Percentiles rank a stretch among this genome's conserved stretches.
phyloP scores from a whole-genome alignment of 2,329 filamentous ascomycete genomes.

The Sphaerulina populicola region DNA sequence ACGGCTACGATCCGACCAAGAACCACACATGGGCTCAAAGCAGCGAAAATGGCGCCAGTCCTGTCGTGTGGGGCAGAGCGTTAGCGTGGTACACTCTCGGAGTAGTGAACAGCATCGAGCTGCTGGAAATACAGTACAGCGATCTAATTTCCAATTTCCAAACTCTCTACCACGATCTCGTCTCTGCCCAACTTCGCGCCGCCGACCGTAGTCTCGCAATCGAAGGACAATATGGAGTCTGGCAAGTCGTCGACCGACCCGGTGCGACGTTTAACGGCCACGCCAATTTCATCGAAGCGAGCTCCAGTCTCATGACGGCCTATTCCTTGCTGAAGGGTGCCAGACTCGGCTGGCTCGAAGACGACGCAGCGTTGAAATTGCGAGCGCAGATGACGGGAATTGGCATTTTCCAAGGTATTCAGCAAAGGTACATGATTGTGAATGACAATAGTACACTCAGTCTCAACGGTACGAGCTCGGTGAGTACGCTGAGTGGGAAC shows the following conservation, averaged over 20 bases:
- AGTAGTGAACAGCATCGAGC: slow-evolving; percentile 43
- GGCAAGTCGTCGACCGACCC: slow-evolving; percentile 48
- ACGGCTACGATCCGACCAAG: slow-evolving; percentile 48
- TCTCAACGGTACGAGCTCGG: slow-evolving; percentile 40
- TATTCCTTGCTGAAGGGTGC: slow-evolving; percentile 46
- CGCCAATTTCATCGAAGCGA: slow-evolving; percentile 55
- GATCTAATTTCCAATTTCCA: slow-evolving; percentile 31
- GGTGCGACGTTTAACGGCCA: slow-evolving; percentile 27
- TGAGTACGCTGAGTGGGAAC: slow-evolving; percentile 45
- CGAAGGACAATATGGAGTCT: slow-evolving; percentile 41
- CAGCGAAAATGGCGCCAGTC: slow-evolving; percentile 43
- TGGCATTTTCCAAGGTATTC: slow-evolving; percentile 43
- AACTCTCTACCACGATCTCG: slow-evolving; percentile 35
- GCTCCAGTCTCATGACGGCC: slow-evolving; percentile 50
- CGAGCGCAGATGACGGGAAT: slow-evolving; percentile 35
- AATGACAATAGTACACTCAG: slow-evolving; percentile 40
- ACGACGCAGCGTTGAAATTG: slow-evolving; percentile 23
- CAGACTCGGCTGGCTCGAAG: slow-evolving; percentile 33
- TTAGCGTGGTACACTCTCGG: slow-evolving; percentile 50
- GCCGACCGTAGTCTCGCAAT: slow-evolving; percentile 29
- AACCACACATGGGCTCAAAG: slow-evolving; percentile 46
- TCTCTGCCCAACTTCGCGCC: slow-evolving; percentile 33
- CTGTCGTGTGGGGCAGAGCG: slow-evolving; percentile 48
- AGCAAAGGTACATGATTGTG: slow-evolving; percentile 39
- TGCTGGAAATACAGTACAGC: slow-evolving; percentile 28